Conservation (phyloP, 805 yeast species). For the Lipomyces sp. region DNA sequence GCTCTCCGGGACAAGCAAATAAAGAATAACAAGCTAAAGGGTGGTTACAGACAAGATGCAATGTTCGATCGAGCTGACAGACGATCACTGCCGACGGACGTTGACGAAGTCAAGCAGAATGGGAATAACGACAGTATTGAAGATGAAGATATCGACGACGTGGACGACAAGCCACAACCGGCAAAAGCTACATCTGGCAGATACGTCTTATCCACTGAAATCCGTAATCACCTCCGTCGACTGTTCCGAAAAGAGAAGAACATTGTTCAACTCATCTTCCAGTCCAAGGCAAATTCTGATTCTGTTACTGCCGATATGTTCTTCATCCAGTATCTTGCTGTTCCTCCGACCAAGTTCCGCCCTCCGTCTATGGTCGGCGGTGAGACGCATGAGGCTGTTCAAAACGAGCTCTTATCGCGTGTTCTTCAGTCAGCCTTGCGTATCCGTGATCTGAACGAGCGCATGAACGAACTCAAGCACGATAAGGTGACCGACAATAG, state of each 20-base stretch:
- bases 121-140: conserved; percentile 34
- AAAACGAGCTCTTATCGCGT: conserved; percentile 83
- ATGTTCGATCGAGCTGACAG: conserved; percentile 49
- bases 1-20: conserved; percentile 81
- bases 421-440: conserved; percentile 77
- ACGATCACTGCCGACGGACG: conserved; percentile 5
- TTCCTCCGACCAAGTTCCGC: conserved; percentile 96
- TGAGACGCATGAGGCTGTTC: conserved; percentile 91
- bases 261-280: conserved; percentile 74
- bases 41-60: conserved; percentile 74
- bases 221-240: conserved; percentile 73
- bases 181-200: conserved; percentile 60
- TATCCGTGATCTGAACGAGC: conserved; percentile 89
- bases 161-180: conserved; percentile 54
- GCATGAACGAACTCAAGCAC: conserved; percentile 65
- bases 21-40: conserved; percentile 81
- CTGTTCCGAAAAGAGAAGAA: conserved; percentile 76
- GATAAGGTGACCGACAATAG: conserved; percentile 48
- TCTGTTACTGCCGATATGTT: conserved; percentile 74
- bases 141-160: conserved; percentile 42
- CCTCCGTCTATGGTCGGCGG: conserved; percentile 97
- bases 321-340: conserved; percentile 84
- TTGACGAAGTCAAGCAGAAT: conserved; percentile 20
- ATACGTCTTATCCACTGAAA: conserved; percentile 85
- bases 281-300: conserved; percentile 69